A percentile compares a stretch with the other conserved stretches of the same genome.
phyloP scores from a whole-genome alignment of 2,329 filamentous ascomycete genomes.

The Aspergillus sp. region DNA sequence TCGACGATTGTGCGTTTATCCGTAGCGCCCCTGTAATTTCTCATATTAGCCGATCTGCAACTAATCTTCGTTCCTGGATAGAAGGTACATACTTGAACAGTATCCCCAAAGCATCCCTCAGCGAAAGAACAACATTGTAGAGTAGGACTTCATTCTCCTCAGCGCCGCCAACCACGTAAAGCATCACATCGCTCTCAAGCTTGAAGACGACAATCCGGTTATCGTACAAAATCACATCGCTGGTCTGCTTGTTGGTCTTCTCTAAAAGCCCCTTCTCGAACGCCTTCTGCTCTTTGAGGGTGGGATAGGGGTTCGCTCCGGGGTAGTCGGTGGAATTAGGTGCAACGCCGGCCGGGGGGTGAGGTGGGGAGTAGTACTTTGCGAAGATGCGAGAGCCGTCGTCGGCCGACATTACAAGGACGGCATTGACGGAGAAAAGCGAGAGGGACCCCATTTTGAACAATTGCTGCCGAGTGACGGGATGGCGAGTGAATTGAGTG shows the following conservation, averaged over 20 bases:
- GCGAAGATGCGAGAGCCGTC: conserved; percentile 90
- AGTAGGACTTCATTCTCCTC: conserved; percentile 97
- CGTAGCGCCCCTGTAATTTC: conserved; percentile 74
- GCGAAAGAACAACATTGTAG: conserved; percentile 90
- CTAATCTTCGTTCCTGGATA: background rate
- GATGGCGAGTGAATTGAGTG: conserved; percentile 10
- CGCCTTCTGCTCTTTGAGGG: conserved; percentile 88
- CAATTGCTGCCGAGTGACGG: conserved; percentile 11
- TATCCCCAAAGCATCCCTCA: conserved; percentile 87
- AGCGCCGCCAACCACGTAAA: conserved; percentile 86
- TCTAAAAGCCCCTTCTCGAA: conserved; percentile 96
- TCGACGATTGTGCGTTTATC: conserved; percentile 98
- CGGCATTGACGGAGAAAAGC: conserved; percentile 75
- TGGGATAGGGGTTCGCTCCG: conserved; percentile 78
- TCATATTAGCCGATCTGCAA: conserved; percentile 22
- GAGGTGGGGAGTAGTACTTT: conserved; percentile 84
- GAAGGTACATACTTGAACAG: conserved; percentile 75
- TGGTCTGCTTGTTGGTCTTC: conserved; percentile 94
- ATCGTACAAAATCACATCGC: conserved; percentile 97
- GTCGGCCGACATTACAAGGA: conserved; percentile 79
- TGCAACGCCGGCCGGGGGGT: conserved; percentile 63
- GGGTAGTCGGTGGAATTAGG: conserved; percentile 63
- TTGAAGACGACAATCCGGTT: conserved; percentile 97
- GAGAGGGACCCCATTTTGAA: conserved; percentile 73
- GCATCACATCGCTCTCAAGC: conserved; percentile 95